A percentile compares a stretch with the other conserved stretches of the same genome.
phyloP scores from a whole-genome alignment of 331 rosid genomes.

The Ulmus americana region DNA sequence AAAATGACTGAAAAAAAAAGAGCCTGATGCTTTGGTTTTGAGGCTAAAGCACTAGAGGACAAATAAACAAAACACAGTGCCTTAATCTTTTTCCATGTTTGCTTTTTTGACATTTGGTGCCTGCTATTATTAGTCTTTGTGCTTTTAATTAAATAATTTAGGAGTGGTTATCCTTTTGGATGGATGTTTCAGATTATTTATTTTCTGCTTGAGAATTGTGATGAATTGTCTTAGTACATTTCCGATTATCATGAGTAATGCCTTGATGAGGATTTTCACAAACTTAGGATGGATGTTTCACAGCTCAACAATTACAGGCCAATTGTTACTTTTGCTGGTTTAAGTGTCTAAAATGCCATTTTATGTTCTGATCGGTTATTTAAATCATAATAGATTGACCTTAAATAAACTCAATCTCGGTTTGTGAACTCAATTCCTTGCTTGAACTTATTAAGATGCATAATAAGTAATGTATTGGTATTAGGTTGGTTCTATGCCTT shows the following conservation, averaged over 20 bases:
- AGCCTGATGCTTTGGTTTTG: no score
- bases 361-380: no score
- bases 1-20: no score
- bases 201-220: constrained; percentile 5
- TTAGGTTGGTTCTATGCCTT: constrained; percentile 64
- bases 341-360: neutral
- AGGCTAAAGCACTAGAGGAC: no score
- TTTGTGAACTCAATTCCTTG: constrained; percentile 2
- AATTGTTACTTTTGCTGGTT: constrained; percentile 5
- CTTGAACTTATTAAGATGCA: neutral
- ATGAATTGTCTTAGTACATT: neutral
- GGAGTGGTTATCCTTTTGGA: no score
- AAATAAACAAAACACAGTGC: no score
- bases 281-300: constrained; percentile 70
- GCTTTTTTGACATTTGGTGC: no score
- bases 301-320: constrained; percentile 25
- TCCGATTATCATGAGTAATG: neutral
- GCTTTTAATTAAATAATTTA: no score
- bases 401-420: neutral
- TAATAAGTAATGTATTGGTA: constrained; percentile 7
- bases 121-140: no score
- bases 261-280: constrained; percentile 11
- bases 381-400: neutral
- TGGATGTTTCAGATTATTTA: neutral
- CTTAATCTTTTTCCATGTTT: no score